These are phyloP conservation scores for Blastocystis sp. DNA, from an alignment of 352 stramenopile genomes.

Conservation along the genomic window DNA sequence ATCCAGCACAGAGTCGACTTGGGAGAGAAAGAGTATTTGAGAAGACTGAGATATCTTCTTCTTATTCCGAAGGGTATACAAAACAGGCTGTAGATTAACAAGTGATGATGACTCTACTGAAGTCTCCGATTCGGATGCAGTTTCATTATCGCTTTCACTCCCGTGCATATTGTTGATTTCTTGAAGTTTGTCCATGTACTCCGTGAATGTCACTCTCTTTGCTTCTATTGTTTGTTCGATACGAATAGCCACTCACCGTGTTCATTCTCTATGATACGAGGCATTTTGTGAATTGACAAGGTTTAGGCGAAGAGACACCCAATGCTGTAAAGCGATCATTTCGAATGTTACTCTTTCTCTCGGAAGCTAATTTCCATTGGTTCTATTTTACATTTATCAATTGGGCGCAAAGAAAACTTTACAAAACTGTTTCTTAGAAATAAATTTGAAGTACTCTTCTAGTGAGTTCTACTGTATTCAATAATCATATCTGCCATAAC, in stretches of 20 bases:
- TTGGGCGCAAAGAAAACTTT: background rate
- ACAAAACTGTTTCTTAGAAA: too few relatives aligned
- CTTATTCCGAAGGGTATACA: constrained; percentile 28
- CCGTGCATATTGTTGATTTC: background rate
- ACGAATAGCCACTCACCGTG: background rate
- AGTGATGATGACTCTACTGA: background rate
- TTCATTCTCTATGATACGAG: constrained; percentile 37
- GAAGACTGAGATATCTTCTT: constrained; percentile 9
- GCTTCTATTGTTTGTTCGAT: background rate
- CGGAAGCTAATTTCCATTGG: background rate
- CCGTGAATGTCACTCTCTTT: constrained; percentile 5
- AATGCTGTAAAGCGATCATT: background rate
- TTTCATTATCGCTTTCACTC: background rate
- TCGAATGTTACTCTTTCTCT: background rate
- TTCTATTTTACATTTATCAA: background rate
- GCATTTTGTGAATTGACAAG: constrained; percentile 40
- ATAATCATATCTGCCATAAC: background rate
- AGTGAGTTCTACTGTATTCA: too few relatives aligned
- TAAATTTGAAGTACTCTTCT: background rate
- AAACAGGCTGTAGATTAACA: background rate
- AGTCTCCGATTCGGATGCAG: constrained; percentile 38
- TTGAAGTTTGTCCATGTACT: background rate
- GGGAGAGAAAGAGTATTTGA: constrained; percentile 36
- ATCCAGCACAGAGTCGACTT: background rate
- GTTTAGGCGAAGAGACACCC: background rate